A percentile compares a stretch with the other conserved stretches of the same genome.
Conservation (phyloP, 2,329 filamentous ascomycete genomes). For the Eurotiales sp. region DNA sequence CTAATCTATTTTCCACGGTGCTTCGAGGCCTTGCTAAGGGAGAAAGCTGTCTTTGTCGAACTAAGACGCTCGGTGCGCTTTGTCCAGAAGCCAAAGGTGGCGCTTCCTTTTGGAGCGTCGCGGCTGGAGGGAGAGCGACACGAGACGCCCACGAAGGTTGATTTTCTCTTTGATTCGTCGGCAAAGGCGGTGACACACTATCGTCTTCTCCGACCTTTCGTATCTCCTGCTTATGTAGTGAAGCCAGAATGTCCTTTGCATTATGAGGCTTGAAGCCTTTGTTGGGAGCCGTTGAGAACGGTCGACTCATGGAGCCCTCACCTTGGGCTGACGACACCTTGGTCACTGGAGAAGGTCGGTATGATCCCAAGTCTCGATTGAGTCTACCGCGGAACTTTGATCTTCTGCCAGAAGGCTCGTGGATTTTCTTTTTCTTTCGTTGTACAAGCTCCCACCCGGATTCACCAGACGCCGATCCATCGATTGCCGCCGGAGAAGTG, state of each 20-base stretch:
- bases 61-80: conserved; percentile 16
- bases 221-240: conserved; percentile 36
- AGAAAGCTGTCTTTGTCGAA: conserved; percentile 6
- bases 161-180: conserved; percentile 23
- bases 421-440: conserved; percentile 14
- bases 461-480: conserved; percentile 11
- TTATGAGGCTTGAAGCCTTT: conserved; percentile 26
- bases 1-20: conserved; percentile 17
- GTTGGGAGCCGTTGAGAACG: conserved; percentile 17
- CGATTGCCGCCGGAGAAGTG: conserved; percentile 11
- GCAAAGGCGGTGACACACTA: conserved; percentile 8
- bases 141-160: conserved; percentile 33
- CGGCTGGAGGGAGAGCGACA: conserved; percentile 24
- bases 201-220: conserved; percentile 15
- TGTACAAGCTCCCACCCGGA: conserved; percentile 33
- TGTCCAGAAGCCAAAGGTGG: conserved; percentile 11
- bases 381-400: conserved; percentile 8
- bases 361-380: conserved; percentile 15
- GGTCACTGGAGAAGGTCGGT: conserved; percentile 22
- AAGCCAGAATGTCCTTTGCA: conserved; percentile 36
- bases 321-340: conserved; percentile 26
- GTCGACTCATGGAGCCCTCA: conserved; percentile 28
- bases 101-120: conserved; percentile 14
- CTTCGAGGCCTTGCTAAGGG: conserved; percentile 14
- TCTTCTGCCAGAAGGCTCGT: conserved; percentile 16